phyloP scores from a whole-genome alignment of 2,329 filamentous ascomycete species.

The Coniella vitis region DNA sequence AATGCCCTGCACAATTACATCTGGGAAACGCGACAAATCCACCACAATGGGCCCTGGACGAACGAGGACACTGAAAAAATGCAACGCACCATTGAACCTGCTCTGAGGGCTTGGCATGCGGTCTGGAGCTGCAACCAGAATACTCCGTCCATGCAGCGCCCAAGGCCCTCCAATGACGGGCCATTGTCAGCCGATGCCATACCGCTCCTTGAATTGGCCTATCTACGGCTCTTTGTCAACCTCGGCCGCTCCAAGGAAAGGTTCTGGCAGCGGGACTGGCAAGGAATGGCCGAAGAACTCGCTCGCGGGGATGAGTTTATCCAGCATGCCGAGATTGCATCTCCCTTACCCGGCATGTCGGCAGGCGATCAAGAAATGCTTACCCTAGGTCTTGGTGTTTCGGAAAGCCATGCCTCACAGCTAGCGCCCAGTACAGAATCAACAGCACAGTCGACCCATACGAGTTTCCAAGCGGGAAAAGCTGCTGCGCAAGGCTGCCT shows the following conservation, averaged over 20 bases:
- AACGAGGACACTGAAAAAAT: constrained; percentile 89
- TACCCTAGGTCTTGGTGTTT: constrained; percentile 37
- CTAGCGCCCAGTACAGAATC: constrained; percentile 39
- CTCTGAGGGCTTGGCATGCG: constrained; percentile 86
- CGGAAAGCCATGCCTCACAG: constrained; percentile 46
- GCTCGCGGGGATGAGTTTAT: constrained; percentile 69
- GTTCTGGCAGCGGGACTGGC: constrained; percentile 91
- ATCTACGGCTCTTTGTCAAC: constrained; percentile 87
- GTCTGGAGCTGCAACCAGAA: constrained; percentile 84
- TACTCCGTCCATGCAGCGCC: constrained; percentile 76
- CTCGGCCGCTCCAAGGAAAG: constrained; percentile 87
- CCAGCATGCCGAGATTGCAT: constrained; percentile 61
- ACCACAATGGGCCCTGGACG: constrained; percentile 85
- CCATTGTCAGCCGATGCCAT: constrained; percentile 87
- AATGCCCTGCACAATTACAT: constrained; percentile 97
- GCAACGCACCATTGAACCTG: constrained; percentile 91
- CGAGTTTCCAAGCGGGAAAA: constrained; percentile 69
- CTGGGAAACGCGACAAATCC: constrained; percentile 90
- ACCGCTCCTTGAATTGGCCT: constrained; percentile 83
- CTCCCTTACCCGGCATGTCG: constrained; percentile 19
- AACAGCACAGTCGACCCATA: constrained; percentile 28
- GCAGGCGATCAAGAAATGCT: constrained; percentile 32
- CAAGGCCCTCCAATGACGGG: constrained; percentile 74
- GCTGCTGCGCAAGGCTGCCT: constrained; percentile 87
- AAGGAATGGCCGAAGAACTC: constrained; percentile 82